A percentile compares a stretch with the other conserved stretches of the same genome.
Evolutionary conservation across 371 early-diverging fungal species (phyloP).

Genomic region (Catenaria anguillulae): DNA sequence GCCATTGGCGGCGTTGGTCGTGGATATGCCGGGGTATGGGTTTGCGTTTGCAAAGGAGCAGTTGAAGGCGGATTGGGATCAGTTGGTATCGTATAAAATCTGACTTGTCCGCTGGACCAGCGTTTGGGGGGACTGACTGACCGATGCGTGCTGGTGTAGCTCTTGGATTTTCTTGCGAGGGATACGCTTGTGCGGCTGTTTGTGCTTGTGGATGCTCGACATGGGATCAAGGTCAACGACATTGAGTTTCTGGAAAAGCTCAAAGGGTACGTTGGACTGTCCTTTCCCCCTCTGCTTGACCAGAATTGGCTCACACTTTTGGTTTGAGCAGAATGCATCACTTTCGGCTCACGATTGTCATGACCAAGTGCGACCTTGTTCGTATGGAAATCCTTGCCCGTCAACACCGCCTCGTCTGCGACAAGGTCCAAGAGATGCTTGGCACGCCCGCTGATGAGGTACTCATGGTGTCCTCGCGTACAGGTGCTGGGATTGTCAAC

Average conservation of each 20-base stretch:
- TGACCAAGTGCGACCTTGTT: constrained; percentile 66
- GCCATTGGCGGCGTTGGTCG: constrained; percentile 31
- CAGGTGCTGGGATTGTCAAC: neutral
- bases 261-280: constrained; percentile 28
- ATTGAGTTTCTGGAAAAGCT: constrained; percentile 40
- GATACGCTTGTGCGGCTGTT: constrained; percentile 42
- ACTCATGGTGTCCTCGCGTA: neutral
- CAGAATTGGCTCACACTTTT: no score
- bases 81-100: constrained; percentile 38
- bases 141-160: neutral
- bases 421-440: constrained; percentile 3
- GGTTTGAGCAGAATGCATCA: constrained; percentile 3
- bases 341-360: constrained; percentile 21
- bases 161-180: no score
- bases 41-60: constrained; percentile 65
- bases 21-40: constrained; percentile 81
- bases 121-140: neutral
- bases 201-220: constrained; percentile 62
- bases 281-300: no score
- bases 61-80: constrained; percentile 37
- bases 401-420: constrained; percentile 20
- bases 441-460: neutral
- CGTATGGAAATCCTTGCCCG: constrained; percentile 45
- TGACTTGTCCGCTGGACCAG: neutral
- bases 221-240: constrained; percentile 52